Evolutionary conservation across 805 yeast genomes (phyloP), one percentile per base, ranked within the genome.

Genomic region (Pichia occidentalis): DNA sequence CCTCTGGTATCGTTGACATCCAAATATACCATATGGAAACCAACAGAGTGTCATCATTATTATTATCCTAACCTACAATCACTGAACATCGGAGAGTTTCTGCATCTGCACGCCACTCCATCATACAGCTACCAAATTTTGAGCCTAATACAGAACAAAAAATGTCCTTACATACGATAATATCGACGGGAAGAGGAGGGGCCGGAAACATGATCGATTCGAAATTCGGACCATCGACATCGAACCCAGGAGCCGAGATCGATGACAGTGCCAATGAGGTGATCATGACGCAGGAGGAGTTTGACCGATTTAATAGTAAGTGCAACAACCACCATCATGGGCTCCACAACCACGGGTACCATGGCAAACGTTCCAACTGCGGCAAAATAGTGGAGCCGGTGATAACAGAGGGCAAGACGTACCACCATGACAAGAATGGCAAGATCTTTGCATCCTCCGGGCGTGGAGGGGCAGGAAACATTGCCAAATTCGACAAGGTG

Each of bases 381-480:
- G 5, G 4, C 8, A 21, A 22, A 20, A 34, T 13, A 12, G 17
- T 27, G 5, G n/a, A 25, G n/a, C 24, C 31, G 8, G 27, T 17
- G 14, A 34, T 27, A 31, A 34, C 21, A 42, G 32, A 40, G 32
- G 10, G 47, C 51, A 12, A 17, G 4, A 16, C 28, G 10, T 53
- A 47, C 41, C 47, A 48, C 36, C 59, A 56, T 17, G 61, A 57
- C 32, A 54, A 49, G 27, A 46, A 57, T 19, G 63, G 60, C 3
- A 48, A 54, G 12, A 61, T 63, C 6, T 64, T 61, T 41, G 63
- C 69, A 41, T 65, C 75, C n/a, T 68, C 77, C 0, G 78, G 79
- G 7, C 57, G 79, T 46, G 80, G 80, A 22, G 80, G 79, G 8
- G 73, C 73, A 4, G 77, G 76, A 11, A 73, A 73, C 48, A 64